Conservation (phyloP, 2,329 filamentous ascomycete species). For the Fusarium proliferatum region DNA sequence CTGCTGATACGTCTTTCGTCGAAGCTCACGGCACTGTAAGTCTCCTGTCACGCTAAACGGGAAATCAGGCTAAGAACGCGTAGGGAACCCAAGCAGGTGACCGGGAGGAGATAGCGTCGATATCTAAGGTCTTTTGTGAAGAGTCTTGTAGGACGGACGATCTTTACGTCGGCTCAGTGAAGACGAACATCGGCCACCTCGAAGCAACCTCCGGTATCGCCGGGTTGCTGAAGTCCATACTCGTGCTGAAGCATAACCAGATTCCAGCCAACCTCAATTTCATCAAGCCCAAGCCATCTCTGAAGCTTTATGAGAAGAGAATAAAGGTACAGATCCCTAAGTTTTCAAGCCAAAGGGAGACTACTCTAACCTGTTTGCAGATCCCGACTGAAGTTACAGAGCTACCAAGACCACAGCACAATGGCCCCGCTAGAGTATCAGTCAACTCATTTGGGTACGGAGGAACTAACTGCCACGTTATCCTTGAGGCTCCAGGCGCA, state of each 20-base stretch:
- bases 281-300: slow-evolving; percentile 1
- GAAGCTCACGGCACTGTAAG: slow-evolving; percentile 8
- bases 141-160: background rate
- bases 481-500: background rate
- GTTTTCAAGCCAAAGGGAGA: no score
- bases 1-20: background rate
- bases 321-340: background rate
- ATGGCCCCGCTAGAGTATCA: background rate
- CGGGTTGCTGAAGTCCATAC: slow-evolving; percentile 3
- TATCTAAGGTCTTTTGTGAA: slow-evolving; percentile 6
- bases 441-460: slow-evolving; percentile 12
- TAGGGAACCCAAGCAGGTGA: slow-evolving; percentile 11
- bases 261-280: slow-evolving; percentile 11
- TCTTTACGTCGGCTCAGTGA: slow-evolving; percentile 5
- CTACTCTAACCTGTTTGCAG: background rate
- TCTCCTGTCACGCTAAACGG: accelerated
- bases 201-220: slow-evolving; percentile 6
- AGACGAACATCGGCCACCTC: slow-evolving; percentile 8
- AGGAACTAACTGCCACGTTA: slow-evolving; percentile 9
- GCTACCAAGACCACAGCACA: background rate
- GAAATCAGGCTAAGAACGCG: background rate
- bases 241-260: background rate
- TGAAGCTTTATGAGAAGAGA: slow-evolving; percentile 6
- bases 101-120: slow-evolving; percentile 2
- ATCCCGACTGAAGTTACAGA: background rate